Conservation (phyloP, 345 rosid genomes). For the Corchorus capsularis region DNA sequence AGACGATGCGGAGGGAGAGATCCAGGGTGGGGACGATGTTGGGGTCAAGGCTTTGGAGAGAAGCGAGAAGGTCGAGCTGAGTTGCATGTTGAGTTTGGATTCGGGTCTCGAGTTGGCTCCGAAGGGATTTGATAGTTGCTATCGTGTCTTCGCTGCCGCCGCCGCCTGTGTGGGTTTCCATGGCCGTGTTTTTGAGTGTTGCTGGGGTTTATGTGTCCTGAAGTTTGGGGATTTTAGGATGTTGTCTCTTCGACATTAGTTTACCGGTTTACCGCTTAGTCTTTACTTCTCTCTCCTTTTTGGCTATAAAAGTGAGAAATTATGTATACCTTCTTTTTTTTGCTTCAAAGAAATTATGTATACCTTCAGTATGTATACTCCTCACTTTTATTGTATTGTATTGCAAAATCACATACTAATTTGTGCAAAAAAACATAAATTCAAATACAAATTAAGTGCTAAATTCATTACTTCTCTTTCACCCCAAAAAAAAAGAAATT, state of each 20-base stretch:
- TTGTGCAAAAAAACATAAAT: too few relatives aligned
- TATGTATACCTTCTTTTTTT: too few relatives aligned
- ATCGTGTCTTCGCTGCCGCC: slow-evolving; percentile 34
- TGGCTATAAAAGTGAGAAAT: too few relatives aligned
- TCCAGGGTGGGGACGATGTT: slow-evolving; percentile 73
- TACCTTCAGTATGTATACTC: too few relatives aligned
- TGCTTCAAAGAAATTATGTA: too few relatives aligned
- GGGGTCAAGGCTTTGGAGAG: slow-evolving; percentile 69
- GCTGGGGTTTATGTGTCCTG: not conserved
- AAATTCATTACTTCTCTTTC: too few relatives aligned
- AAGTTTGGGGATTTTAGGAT: not conserved
- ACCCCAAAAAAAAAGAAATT: too few relatives aligned
- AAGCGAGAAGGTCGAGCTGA: slow-evolving; percentile 66
- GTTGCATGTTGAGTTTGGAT: slow-evolving; percentile 57
- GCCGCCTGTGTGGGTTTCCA: slow-evolving; percentile 52
- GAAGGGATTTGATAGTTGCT: slow-evolving; percentile 54
- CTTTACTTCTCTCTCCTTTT: too few relatives aligned
- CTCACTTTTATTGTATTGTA: too few relatives aligned
- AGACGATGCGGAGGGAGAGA: slow-evolving; percentile 67
- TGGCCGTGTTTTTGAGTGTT: slow-evolving; percentile 3
- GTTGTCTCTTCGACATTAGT: not conserved
- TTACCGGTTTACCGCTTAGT: too few relatives aligned
- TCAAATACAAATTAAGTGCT: too few relatives aligned
- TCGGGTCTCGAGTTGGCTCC: slow-evolving; percentile 70
- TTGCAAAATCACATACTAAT: too few relatives aligned